A percentile compares a stretch with the other conserved stretches of the same genome.
Conservation (phyloP, 345 rosid species). For the Pugionium dolabratum region DNA sequence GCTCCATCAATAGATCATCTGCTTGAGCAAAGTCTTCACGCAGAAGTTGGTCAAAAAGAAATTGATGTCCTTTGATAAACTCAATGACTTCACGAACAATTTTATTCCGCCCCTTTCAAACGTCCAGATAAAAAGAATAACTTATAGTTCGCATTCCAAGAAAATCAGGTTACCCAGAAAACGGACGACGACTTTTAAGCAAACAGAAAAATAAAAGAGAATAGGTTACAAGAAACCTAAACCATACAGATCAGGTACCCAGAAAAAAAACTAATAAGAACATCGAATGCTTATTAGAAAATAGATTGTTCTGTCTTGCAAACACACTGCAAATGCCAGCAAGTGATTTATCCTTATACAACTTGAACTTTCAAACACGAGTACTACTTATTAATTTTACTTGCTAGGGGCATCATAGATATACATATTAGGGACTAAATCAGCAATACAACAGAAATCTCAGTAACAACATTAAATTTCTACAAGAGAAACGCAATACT, state of each 20-base stretch:
- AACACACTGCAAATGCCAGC: constrained; percentile 16
- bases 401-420: constrained; percentile 2
- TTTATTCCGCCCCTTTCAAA: constrained; percentile 79
- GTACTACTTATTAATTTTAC: constrained; percentile 6
- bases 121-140: constrained; percentile 6
- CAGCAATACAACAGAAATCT: background rate
- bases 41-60: constrained; percentile 81
- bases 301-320: background rate
- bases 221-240: constrained; percentile 1
- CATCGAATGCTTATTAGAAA: background rate
- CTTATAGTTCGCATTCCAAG: constrained; percentile 5
- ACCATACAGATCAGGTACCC: constrained; percentile 4
- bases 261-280: background rate
- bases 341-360: constrained; percentile 9
- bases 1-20: constrained; percentile 82
- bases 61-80: constrained; percentile 78
- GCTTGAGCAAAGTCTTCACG: constrained; percentile 64
- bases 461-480: constrained; percentile 1
- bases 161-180: constrained; percentile 8
- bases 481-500: background rate
- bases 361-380: background rate
- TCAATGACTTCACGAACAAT: constrained; percentile 79
- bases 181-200: background rate
- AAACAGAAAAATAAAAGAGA: constrained; percentile 6
- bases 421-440: background rate